Conservation (phyloP, 1,139 yeast genomes). For the Protomyces macrosporus region DNA sequence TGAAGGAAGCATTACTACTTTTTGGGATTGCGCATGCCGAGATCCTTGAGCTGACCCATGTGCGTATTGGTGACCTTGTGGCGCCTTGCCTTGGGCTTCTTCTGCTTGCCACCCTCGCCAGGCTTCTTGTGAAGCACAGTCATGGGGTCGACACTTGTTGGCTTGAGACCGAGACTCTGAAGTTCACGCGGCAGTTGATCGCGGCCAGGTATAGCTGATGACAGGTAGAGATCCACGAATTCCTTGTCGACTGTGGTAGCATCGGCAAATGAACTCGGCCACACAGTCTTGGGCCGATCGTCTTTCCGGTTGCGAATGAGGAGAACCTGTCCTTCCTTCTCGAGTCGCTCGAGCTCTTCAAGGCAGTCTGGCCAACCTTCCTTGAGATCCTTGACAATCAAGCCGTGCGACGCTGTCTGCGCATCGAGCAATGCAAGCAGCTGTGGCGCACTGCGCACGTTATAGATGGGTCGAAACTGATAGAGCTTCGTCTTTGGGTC, state of each 20-base stretch:
- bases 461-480: constrained; percentile 82
- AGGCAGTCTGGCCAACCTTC: constrained; percentile 94
- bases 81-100: constrained; percentile 84
- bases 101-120: constrained; percentile 43
- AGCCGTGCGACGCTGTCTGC: constrained; percentile 84
- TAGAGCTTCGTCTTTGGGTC: constrained; percentile 58
- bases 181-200: constrained; percentile 74
- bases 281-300: constrained; percentile 78
- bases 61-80: constrained; percentile 94
- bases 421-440: constrained; percentile 65
- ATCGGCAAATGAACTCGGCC: constrained; percentile 80
- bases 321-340: constrained; percentile 24
- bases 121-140: constrained; percentile 55
- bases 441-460: constrained; percentile 75
- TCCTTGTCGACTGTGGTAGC: constrained; percentile 65
- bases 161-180: constrained; percentile 80
- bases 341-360: constrained; percentile 26
- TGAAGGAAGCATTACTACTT: neutral
- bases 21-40: constrained; percentile 11
- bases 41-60: constrained; percentile 88
- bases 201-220: constrained; percentile 70
- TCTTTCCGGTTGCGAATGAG: constrained; percentile 79
- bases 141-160: constrained; percentile 96
- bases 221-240: constrained; percentile 56
- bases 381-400: constrained; percentile 77